Conservation (phyloP, 352 stramenopile species). For the Phytophthora cactorum region DNA sequence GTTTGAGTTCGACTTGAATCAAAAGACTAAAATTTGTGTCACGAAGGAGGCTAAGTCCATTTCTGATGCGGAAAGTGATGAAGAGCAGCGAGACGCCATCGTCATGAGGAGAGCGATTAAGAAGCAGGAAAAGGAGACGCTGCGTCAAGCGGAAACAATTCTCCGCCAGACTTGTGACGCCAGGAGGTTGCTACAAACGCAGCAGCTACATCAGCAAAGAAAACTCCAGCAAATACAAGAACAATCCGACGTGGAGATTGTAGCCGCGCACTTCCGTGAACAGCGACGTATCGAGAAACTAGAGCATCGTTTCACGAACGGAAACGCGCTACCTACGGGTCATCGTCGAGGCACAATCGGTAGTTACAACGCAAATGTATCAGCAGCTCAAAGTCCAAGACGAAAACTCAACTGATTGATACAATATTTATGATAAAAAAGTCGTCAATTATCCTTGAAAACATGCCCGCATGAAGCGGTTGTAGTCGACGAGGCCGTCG, state of each 20-base stretch:
- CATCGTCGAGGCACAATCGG: conserved; percentile 9
- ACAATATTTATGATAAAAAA: conserved; percentile 28
- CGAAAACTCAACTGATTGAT: conserved; percentile 22
- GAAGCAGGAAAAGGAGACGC: conserved; percentile 47
- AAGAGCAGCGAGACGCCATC: conserved; percentile 25
- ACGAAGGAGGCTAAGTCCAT: not conserved
- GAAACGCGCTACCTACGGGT: conserved; percentile 18
- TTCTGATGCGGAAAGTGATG: conserved; percentile 28
- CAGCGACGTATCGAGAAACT: conserved; percentile 45
- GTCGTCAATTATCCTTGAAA: conserved; percentile 31
- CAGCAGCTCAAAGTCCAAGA: conserved; percentile 14
- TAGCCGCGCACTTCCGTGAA: conserved; percentile 55
- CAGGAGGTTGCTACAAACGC: conserved; percentile 17
- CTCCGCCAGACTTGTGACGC: conserved; percentile 31
- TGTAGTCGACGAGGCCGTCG: conserved; percentile 76
- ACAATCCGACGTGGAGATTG: conserved; percentile 33
- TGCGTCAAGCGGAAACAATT: conserved; percentile 55
- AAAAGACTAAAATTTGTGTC: not conserved
- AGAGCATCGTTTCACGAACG: conserved; percentile 41
- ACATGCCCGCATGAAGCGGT: conserved; percentile 74
- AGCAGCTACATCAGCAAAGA: conserved; percentile 11
- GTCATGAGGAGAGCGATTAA: conserved; percentile 46
- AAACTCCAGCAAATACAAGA: conserved; percentile 7
- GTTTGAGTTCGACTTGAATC: conserved; percentile 27
- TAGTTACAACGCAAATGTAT: not conserved